Evolutionary conservation across 2,329 filamentous ascomycete species (phyloP), one percentile per base, ranked within the genome.

Genomic region (Colletotrichum lentis): DNA sequence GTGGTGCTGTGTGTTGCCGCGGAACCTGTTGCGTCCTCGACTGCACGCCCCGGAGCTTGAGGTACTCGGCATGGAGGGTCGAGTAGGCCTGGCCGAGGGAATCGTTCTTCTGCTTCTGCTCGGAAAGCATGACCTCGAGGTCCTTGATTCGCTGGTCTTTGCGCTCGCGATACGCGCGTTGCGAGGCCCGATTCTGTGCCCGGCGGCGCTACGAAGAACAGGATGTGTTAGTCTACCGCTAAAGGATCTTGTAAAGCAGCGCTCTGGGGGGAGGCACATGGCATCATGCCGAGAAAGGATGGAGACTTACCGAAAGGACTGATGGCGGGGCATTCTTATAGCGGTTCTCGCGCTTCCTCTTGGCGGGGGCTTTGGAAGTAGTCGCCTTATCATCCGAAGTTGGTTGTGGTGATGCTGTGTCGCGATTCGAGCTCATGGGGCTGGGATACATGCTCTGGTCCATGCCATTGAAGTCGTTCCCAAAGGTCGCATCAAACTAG

Each of bases 81-180:
- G 80, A 77, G 73, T 88, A 88, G 5, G 85, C 86, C 59, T 82
- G 80, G 69, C 83, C 82, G 61, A 90, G 82, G 41, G 81, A 80
- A 67, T 83, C 84, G 74, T 89, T 86, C 71, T 84, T 85, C 27
- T 84, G 82, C 69, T 84, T 83, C 57, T 87, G 78, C 20, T 85
- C 82, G 54, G 77, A 77, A 39, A 90, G 82, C 72, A 87, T 82
- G 43, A 80, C 74, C 75, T 90, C 88, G 22, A 90, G 83, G 71
- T 90, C 88, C 69, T 85, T 85, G 73, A 89, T 89, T 69, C 88
- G 85, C 75, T 89, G 87, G 73, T 90, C 74, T 62, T 75, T 77
- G 65, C 76, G 74, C 66, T 77, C 74, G 35, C 75, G 73, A 66
- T 77, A 77, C 27, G 75, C 75, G 3, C 74, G 71, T 58, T 77